Evolutionary conservation across 495 filamentous ascomycete genomes (phyloP), one percentile per base, ranked within the genome.

Genomic region (Trichoderma reesei): DNA sequence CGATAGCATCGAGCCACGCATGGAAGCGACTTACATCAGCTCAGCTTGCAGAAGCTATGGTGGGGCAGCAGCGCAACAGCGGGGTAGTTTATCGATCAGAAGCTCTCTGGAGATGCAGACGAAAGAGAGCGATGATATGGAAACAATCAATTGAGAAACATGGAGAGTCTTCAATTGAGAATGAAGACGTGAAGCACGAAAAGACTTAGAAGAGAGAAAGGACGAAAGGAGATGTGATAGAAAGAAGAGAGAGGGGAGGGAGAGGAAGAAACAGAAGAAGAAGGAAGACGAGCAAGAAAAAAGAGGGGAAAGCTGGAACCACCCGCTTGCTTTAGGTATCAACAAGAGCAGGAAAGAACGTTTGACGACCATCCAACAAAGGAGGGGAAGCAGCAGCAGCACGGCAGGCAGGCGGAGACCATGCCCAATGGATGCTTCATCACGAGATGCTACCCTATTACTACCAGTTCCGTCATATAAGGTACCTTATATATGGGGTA

Each of bases 1-100:
- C n/a, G n/a, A n/a, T n/a, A n/a, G n/a, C n/a, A 46, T 14, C 11
- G 42, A n/a, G 16, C 42, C 7, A 14, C 3, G n/a, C n/a, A n/a
- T n/a, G 11, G 42, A 46, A 46, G 3, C 6, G 16, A 56, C 51
- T 56, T 56, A 62, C 60, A 62, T 44, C 60, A 62, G 60, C 38
- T 44, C 60, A 62, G 51, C 51, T 51, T 11, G 20, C 51, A 34
- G 11, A 34, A 56, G 51, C 51, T 56, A 56, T 56, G 51, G 51
- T 31, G 51, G 51, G 51, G 51, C 18, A 56, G 51, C 20, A 56
- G 34, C 51, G 51, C 20, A 56, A 56, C 51, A 56, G 51, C 26
- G 51, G 51, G 51, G 51, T 56, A n/a, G n/a, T n/a, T n/a, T n/a
- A n/a, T n/a, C n/a, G n/a, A 56, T 56, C 51, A 34, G 44, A 33